phyloP scores from a whole-genome alignment of 1,139 yeast genomes.

The Magnusiomyces suaveolens region DNA sequence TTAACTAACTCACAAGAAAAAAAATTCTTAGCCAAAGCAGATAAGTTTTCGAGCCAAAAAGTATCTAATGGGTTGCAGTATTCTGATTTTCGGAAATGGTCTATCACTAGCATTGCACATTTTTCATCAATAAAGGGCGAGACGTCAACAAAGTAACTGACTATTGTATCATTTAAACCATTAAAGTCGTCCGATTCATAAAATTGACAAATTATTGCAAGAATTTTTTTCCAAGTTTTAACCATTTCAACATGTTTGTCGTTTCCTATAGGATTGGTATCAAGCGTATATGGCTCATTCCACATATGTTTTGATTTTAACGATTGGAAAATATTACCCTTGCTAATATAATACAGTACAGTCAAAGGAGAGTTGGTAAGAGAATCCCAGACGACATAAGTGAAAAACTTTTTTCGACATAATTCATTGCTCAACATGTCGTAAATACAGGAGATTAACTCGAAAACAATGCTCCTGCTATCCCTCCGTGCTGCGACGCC shows the following conservation, averaged over 20 bases:
- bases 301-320: background rate
- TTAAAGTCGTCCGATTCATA: constrained; percentile 24
- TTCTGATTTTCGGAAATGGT: constrained; percentile 42
- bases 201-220: constrained; percentile 18
- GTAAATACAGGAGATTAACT: constrained; percentile 23
- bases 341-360: constrained; percentile 15
- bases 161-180: constrained; percentile 40
- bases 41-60: constrained; percentile 45
- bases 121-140: constrained; percentile 34
- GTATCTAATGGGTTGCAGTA: constrained; percentile 47
- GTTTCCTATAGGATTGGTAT: background rate
- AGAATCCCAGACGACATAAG: constrained; percentile 43
- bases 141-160: constrained; percentile 38
- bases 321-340: background rate
- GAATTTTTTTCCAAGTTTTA: background rate
- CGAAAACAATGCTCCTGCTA: constrained; percentile 24
- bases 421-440: constrained; percentile 20
- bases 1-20: constrained; percentile 26
- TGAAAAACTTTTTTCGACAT: constrained; percentile 20
- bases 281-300: background rate
- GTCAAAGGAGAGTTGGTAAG: constrained; percentile 38
- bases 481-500: constrained; percentile 21
- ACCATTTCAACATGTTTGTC: background rate
- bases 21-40: constrained; percentile 40
- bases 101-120: constrained; percentile 37